Base-by-base conservation (phyloP, 2,329 filamentous ascomycete genomes). In the Scleromitrula shiraiana region DNA sequence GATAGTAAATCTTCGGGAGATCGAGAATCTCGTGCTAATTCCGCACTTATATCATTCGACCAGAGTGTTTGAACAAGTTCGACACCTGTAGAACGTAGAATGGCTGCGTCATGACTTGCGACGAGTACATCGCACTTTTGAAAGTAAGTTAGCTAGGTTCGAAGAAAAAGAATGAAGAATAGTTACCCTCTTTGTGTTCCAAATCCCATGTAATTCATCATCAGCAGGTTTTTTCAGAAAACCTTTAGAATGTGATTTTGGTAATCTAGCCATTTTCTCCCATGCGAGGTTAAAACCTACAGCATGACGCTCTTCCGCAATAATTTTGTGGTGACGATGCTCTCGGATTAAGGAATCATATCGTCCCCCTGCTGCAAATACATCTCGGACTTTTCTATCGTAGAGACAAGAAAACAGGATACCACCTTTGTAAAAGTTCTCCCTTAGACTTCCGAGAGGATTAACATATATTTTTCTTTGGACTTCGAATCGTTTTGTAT, bases 251-350 rank as follows among this genome's bases (percentile, higher is more conserved):
- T 69, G 69, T 30, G 68, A 57, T 57, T 67, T 66, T 48, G 79
- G 79, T 19, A 62, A 48, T 44, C 59, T 51, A 2, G 77, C 70
- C 62, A 87, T 80, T 49, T 84, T 80, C 59, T 96, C 90, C 81
- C 90, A 94, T 20, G 86, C 86, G 33, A 97, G 71, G 60, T 89
- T 94, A 62, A 97, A 91, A 1, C 94, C 93, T 9, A 97, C 93
- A 5, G 88, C 91, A 62, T 94, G 88, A 17, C 80, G 79, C 58
- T 83, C 80, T 47, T 78, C 74, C 36, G 77, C 71, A 20, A 73
- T 75, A 33, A 79, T 73, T 35, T 81, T 77, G 54, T 81, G 83
- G 5, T 86, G 85, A 7, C 83, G 78, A 61, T 94, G 86, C 52
- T 94, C 86, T 62, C 82, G 82, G 55, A 98, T 91, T 17, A 98